phyloP scores from a whole-genome alignment of 768 basidiomycete genomes.

The Sistotremastrum niveocremeum region DNA sequence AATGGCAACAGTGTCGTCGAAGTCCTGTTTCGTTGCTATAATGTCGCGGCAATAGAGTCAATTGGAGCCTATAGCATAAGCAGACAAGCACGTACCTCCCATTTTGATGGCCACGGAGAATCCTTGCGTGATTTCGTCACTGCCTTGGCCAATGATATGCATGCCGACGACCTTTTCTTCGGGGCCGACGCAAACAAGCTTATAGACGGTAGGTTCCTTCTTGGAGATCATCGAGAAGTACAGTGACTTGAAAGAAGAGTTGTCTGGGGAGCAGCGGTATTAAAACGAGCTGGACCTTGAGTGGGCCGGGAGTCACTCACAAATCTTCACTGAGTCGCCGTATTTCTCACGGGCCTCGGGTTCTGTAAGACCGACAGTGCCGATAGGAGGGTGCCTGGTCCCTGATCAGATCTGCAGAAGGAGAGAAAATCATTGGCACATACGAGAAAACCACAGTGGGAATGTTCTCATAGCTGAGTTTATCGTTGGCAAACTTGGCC shows the following conservation, averaged over 20 bases:
- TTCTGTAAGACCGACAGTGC: conserved; percentile 91
- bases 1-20: conserved; percentile 85
- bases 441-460: conserved; percentile 95
- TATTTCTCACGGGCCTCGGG: conserved; percentile 79
- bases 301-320: conserved; percentile 35
- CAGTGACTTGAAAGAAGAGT: conserved; percentile 66
- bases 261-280: conserved; percentile 33
- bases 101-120: conserved; percentile 97
- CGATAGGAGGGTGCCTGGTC: conserved; percentile 82
- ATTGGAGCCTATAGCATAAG: too few species aligned
- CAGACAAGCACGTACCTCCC: conserved; percentile 39
- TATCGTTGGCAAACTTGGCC: conserved; percentile 73
- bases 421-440: conserved; percentile 19
- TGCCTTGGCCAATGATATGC: conserved; percentile 83
- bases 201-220: conserved; percentile 93
- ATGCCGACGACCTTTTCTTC: conserved; percentile 96
- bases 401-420: conserved; percentile 1
- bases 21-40: conserved; percentile 58
- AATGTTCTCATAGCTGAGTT: conserved; percentile 80
- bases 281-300: background rate
- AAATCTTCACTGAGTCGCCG: conserved; percentile 83
- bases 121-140: conserved; percentile 92
- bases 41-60: background rate
- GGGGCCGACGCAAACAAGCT: conserved; percentile 72
- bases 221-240: conserved; percentile 90